Evolutionary conservation across 2,329 filamentous ascomycete species (phyloP).

Genomic region (Cladosporium oxysporum): DNA sequence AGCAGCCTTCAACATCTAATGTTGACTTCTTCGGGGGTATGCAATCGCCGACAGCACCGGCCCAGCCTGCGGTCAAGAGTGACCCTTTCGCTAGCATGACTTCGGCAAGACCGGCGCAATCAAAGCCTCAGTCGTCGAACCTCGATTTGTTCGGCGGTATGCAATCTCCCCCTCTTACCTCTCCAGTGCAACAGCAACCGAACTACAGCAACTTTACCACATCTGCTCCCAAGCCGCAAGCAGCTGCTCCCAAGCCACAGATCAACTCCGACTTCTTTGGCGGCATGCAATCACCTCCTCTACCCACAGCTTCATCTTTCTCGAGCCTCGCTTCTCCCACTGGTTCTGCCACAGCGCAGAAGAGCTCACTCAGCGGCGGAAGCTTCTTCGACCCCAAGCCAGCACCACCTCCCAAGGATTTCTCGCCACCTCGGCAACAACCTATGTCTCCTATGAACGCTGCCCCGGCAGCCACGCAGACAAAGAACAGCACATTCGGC

Average conservation of each 20-base stretch:
- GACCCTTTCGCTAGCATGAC: conserved; percentile 21
- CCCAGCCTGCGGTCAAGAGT: conserved; percentile 32
- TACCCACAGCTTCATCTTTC: conserved; percentile 55
- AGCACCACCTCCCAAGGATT: conserved; percentile 52
- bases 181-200: conserved; percentile 15
- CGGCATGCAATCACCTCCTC: conserved; percentile 39
- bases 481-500: conserved; percentile 35
- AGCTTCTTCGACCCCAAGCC: conserved; percentile 77
- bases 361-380: conserved; percentile 64
- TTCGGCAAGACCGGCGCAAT: conserved; percentile 28
- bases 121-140: conserved; percentile 40
- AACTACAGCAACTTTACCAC: conserved; percentile 43
- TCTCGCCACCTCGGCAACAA: conserved; percentile 53
- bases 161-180: conserved; percentile 53
- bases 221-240: conserved; percentile 56
- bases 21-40: conserved; percentile 61
- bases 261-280: conserved; percentile 38
- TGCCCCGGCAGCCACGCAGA: conserved; percentile 42
- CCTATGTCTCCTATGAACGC: conserved; percentile 44
- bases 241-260: conserved; percentile 33
- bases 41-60: conserved; percentile 53
- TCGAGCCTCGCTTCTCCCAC: conserved; percentile 61
- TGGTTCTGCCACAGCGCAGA: conserved; percentile 46
- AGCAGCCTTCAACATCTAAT: conserved; percentile 45
- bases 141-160: conserved; percentile 61